These are phyloP conservation scores for Coemansia sp. DNA, from an alignment of 192 early-diverging fungal species.

Conservation along the genomic window DNA sequence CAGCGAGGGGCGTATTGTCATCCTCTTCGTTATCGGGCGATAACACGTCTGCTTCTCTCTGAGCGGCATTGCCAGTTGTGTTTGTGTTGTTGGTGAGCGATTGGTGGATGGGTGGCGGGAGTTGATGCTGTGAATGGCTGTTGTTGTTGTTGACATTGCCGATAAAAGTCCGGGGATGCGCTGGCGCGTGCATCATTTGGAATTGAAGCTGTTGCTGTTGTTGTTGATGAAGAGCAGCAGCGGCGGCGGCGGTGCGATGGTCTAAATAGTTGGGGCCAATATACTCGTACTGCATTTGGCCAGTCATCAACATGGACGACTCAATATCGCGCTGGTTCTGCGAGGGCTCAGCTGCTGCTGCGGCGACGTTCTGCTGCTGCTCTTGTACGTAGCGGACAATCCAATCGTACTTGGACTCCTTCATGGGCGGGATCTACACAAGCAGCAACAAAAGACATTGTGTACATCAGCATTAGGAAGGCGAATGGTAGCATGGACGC, in stretches of 20 bases:
- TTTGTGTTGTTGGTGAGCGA: constrained; percentile 1
- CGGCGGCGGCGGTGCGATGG: background rate
- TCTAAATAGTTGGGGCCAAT: constrained; percentile 16
- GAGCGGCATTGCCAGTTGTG: background rate
- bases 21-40: constrained; percentile 28
- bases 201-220: constrained; percentile 11
- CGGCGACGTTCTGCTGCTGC: constrained; percentile 48
- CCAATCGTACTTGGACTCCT: constrained; percentile 56
- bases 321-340: constrained; percentile 34
- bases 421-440: constrained; percentile 50
- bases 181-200: constrained; percentile 4
- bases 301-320: constrained; percentile 39
- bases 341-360: constrained; percentile 24
- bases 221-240: constrained; percentile 5
- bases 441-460: background rate
- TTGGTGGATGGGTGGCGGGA: background rate
- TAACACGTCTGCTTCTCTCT: background rate
- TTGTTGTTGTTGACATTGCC: background rate
- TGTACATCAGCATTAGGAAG: constrained; percentile 4
- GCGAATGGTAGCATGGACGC: background rate
- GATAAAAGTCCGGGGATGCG: background rate
- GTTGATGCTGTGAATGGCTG: background rate
- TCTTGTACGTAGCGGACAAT: constrained; percentile 49
- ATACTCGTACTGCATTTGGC: constrained; percentile 30
- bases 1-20: constrained; percentile 41